Evolutionary conservation across 345 rosid species (phyloP).

Genomic region (Jatropha curcas): DNA sequence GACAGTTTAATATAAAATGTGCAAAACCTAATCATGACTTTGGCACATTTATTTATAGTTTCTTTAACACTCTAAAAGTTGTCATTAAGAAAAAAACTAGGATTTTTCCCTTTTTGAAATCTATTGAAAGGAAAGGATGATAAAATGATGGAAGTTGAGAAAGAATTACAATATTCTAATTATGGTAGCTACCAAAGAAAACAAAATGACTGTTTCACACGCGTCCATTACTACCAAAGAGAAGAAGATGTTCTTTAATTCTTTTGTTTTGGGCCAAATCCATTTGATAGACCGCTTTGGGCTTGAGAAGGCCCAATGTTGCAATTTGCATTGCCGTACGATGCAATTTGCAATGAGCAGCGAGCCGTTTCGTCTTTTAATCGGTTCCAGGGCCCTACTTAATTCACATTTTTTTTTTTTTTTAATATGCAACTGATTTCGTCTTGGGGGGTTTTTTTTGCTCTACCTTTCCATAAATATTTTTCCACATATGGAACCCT

Average conservation of each 20-base stretch:
- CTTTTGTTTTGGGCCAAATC: too few species aligned
- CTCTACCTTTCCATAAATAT: too few species aligned
- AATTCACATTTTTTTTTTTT: too few species aligned
- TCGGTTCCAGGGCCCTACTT: too few species aligned
- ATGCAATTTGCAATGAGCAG: too few species aligned
- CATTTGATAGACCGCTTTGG: too few species aligned
- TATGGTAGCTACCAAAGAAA: constrained; percentile 3
- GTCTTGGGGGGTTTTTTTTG: too few species aligned
- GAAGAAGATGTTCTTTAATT: constrained; percentile 17
- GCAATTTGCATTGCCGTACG: too few species aligned
- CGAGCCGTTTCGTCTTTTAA: too few species aligned
- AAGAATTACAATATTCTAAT: constrained; percentile 12
- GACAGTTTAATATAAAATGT: not conserved
- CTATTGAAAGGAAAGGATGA: constrained; percentile 8
- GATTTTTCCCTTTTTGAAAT: not conserved
- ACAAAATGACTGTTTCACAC: constrained; percentile 29
- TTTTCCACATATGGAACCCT: too few species aligned
- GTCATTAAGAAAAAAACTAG: not conserved
- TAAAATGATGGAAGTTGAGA: not conserved
- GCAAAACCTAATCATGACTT: not conserved
- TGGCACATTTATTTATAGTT: not conserved
- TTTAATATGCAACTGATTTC: too few species aligned
- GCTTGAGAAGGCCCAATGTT: too few species aligned
- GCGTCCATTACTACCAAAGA: constrained; percentile 17
- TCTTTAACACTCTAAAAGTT: constrained; percentile 20